phyloP scores from a whole-genome alignment of 805 yeast genomes.

The Danielozyma ontarioensis region DNA sequence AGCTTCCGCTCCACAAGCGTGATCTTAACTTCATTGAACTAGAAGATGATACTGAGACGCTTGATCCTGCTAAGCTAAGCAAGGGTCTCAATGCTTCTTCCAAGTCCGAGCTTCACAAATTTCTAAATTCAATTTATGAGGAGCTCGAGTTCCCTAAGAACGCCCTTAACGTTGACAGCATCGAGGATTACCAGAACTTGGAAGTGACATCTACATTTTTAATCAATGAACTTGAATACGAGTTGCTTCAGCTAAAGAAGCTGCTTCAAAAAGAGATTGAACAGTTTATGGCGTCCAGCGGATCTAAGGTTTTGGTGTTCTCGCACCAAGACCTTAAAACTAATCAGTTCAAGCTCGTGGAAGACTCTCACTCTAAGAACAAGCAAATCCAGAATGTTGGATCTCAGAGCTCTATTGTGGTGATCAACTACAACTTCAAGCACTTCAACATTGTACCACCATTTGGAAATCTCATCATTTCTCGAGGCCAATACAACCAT shows the following conservation, averaged over 20 bases:
- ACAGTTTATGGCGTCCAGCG: conserved; percentile 14
- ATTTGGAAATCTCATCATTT: conserved; percentile 21
- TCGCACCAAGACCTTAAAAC: conserved; percentile 21
- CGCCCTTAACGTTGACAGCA: conserved; percentile 21
- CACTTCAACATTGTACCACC: conserved; percentile 32
- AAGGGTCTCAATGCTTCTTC: conserved; percentile 1
- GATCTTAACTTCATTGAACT: conserved; percentile 31
- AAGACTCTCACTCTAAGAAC: background rate
- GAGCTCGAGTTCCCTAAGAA: conserved; percentile 19
- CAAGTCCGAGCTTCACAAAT: conserved; percentile 4
- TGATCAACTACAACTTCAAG: conserved; percentile 23
- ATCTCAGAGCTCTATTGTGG: conserved; percentile 3
- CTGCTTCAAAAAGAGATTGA: conserved; percentile 27
- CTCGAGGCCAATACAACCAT: conserved; percentile 16
- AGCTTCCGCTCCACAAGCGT: conserved; percentile 26
- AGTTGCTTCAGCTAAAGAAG: conserved; percentile 24
- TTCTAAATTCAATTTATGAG: conserved; percentile 13
- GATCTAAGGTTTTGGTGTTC: conserved; percentile 15
- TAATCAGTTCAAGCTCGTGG: conserved; percentile 23
- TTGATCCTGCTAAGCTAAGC: conserved; percentile 12
- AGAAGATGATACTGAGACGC: conserved; percentile 10
- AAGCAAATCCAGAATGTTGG: background rate
- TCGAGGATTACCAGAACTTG: conserved; percentile 23
- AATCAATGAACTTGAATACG: conserved; percentile 17
- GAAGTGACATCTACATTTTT: conserved; percentile 7